Evolutionary conservation across 2,329 filamentous ascomycete genomes (phyloP).

Genomic region (Cladobotryum protrusum): DNA sequence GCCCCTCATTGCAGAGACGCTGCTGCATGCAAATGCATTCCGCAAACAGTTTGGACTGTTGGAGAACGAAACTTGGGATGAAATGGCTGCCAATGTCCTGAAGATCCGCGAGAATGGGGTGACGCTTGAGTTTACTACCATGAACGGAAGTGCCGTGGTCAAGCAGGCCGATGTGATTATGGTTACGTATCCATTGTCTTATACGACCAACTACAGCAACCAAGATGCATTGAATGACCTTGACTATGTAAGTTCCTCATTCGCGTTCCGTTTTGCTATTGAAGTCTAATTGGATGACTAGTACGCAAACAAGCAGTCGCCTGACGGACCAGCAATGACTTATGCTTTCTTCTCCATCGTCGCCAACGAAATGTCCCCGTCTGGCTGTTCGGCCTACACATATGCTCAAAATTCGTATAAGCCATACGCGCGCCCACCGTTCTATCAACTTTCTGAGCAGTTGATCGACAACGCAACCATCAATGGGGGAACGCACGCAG

Average conservation of each 20-base stretch:
- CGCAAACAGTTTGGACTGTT: conserved; percentile 48
- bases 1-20: conserved; percentile 49
- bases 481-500: conserved; percentile 43
- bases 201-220: conserved; percentile 36
- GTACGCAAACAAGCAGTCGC: conserved; percentile 28
- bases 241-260: conserved; percentile 21
- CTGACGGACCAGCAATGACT: conserved; percentile 66
- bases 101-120: conserved; percentile 31
- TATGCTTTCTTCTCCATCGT: conserved; percentile 64
- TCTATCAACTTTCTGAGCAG: conserved; percentile 67
- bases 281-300: conserved; percentile 26
- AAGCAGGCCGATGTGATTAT: conserved; percentile 67
- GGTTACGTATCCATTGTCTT: conserved; percentile 57
- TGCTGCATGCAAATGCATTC: conserved; percentile 52
- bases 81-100: conserved; percentile 17
- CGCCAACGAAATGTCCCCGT: conserved; percentile 58
- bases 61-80: conserved; percentile 40
- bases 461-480: conserved; percentile 57
- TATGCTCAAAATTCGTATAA: conserved; percentile 57
- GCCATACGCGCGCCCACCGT: conserved; percentile 60
- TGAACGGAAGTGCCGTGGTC: conserved; percentile 59
- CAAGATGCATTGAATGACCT: conserved; percentile 16
- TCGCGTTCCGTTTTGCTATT: conserved; percentile 53
- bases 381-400: conserved; percentile 62
- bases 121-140: conserved; percentile 57